Percentiles rank a stretch among this genome's conserved stretches.
These are phyloP conservation scores for Macaranga tanarius DNA, from an alignment of 441 rosid genomes.

Conservation along the genomic window DNA sequence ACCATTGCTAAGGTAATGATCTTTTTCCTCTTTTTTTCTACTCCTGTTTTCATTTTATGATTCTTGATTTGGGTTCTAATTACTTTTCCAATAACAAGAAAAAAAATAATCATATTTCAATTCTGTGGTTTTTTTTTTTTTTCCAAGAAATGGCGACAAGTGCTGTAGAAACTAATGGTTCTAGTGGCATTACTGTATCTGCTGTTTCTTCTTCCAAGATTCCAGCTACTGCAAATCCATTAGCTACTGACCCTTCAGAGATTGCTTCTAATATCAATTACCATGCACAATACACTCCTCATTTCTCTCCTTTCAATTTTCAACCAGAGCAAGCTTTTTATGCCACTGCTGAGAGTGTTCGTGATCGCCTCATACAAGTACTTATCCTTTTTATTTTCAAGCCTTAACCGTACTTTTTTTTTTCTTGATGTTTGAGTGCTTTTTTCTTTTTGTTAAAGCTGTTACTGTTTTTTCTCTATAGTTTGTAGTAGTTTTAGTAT, in stretches of 20 bases:
- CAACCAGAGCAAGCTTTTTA: constrained; percentile 87
- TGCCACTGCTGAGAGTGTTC: constrained; percentile 88
- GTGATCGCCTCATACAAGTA: constrained; percentile 89
- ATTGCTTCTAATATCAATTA: constrained; percentile 81
- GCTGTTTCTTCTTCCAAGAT: constrained; percentile 39
- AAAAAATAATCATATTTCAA: no score
- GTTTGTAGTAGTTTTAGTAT: not conserved
- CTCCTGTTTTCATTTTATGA: not conserved
- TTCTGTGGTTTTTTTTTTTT: not conserved
- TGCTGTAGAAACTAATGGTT: constrained; percentile 31
- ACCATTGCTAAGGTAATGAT: no score
- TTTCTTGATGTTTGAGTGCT: not conserved
- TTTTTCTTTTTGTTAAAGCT: not conserved
- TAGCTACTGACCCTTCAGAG: constrained; percentile 53
- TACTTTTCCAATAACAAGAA: no score
- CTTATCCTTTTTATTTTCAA: not conserved
- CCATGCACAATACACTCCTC: constrained; percentile 82
- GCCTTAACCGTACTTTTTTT: not conserved
- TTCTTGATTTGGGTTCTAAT: not conserved
- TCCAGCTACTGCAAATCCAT: constrained; percentile 60
- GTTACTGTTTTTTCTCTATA: not conserved
- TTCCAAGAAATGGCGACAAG: constrained; percentile 41
- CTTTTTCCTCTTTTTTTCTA: not conserved
- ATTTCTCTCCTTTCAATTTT: constrained; percentile 89
- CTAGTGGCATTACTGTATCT: constrained; percentile 25